Conservation (phyloP, 495 filamentous ascomycete species). For the Penicillium daleae region DNA sequence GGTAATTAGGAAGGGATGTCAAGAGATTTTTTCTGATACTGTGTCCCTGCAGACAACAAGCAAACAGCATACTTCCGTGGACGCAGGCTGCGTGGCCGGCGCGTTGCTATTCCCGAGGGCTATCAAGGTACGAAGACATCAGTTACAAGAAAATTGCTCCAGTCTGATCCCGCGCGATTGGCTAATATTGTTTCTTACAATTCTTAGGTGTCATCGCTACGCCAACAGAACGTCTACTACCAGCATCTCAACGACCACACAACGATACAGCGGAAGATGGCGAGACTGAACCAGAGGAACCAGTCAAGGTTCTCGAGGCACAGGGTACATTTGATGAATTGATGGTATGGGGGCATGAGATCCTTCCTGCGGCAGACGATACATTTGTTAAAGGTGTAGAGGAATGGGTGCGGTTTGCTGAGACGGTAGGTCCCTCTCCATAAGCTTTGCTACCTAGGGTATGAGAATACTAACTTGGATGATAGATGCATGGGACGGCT, state of each 20-base stretch:
- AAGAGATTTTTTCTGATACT: slow-evolving; percentile 17
- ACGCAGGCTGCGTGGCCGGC: slow-evolving; percentile 73
- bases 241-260: slow-evolving; percentile 32
- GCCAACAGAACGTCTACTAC: slow-evolving; percentile 40
- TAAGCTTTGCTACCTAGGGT: no score
- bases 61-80: slow-evolving; percentile 79
- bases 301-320: slow-evolving; percentile 63
- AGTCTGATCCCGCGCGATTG: not conserved
- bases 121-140: slow-evolving; percentile 65
- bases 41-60: slow-evolving; percentile 41
- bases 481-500: slow-evolving; percentile 23
- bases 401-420: slow-evolving; percentile 84
- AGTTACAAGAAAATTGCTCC: not conserved
- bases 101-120: slow-evolving; percentile 69
- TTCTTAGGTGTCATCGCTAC: slow-evolving; percentile 44
- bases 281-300: slow-evolving; percentile 45
- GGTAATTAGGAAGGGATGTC: not conserved
- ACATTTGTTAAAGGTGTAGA: slow-evolving; percentile 69
- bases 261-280: slow-evolving; percentile 48
- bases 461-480: no score
- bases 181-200: not conserved
- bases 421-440: slow-evolving; percentile 48
- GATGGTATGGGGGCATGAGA: slow-evolving; percentile 84
- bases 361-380: slow-evolving; percentile 68
- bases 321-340: slow-evolving; percentile 74